Percentiles rank a stretch among this genome's conserved stretches.
These are phyloP conservation scores for Sporothrix mexicana DNA, from an alignment of 2,329 filamentous ascomycete species.

Conservation along the genomic window DNA sequence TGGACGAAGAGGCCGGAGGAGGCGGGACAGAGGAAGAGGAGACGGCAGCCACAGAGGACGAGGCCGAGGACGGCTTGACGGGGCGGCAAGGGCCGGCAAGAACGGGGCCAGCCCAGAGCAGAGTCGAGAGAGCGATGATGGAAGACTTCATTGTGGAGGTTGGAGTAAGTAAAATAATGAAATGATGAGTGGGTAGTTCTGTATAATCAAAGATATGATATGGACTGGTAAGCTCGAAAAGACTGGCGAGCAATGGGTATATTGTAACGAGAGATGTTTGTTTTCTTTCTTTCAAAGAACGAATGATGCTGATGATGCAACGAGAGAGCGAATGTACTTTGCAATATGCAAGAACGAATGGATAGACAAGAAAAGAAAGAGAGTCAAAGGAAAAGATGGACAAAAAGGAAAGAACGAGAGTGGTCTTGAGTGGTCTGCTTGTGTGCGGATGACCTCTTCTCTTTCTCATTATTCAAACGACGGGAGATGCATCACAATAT, in stretches of 20 bases:
- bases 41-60: conserved; percentile 6
- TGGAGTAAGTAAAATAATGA: background rate
- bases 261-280: background rate
- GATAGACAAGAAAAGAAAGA: background rate
- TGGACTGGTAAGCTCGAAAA: background rate
- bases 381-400: background rate
- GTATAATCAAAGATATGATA: background rate
- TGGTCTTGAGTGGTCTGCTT: background rate
- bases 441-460: background rate
- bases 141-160: conserved; percentile 24
- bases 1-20: background rate
- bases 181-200: background rate
- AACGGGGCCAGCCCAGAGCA: conserved; percentile 22
- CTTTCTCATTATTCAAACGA: background rate
- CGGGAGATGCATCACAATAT: conserved; percentile 17
- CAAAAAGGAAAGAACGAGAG: conserved; percentile 20
- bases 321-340: conserved; percentile 3
- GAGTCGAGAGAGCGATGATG: conserved; percentile 13
- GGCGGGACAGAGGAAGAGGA: background rate
- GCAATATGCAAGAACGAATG: conserved; percentile 21
- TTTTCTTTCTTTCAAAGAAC: conserved; percentile 23
- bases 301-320: conserved; percentile 9
- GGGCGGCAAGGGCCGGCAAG: conserved; percentile 21
- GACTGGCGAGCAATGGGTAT: conserved; percentile 5
- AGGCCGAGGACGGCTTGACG: conserved; percentile 10